phyloP scores from a whole-genome alignment of 2,329 filamentous ascomycete genomes.

The Colletotrichum eremochloae region DNA sequence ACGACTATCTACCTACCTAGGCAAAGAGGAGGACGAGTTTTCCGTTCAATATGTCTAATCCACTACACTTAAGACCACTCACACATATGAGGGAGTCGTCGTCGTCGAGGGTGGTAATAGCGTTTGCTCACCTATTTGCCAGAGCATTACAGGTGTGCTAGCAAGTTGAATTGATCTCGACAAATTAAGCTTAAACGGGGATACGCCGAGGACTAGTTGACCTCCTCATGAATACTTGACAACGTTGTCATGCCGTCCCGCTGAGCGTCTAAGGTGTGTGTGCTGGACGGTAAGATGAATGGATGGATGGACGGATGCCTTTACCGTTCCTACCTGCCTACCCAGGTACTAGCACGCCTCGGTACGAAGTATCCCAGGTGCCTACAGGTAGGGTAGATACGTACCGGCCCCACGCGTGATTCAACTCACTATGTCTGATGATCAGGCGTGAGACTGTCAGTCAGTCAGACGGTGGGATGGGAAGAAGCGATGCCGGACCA shows the following conservation, averaged over 20 bases:
- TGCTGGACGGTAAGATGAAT: background rate
- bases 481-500: background rate
- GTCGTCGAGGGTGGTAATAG: background rate
- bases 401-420: background rate
- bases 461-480: background rate
- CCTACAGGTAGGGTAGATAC: background rate
- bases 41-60: background rate
- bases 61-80: background rate
- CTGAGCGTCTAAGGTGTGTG: background rate
- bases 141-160: slow-evolving; percentile 27
- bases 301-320: background rate
- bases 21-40: background rate
- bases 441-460: slow-evolving; percentile 4
- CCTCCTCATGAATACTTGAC: background rate
- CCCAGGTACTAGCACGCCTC: too few species aligned
- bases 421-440: slow-evolving; percentile 4
- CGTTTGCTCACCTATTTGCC: slow-evolving; percentile 19
- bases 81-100: background rate
- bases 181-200: slow-evolving; percentile 40
- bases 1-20: background rate
- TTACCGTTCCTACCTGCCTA: slow-evolving; percentile 1
- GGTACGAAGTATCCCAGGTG: too few species aligned
- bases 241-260: slow-evolving; percentile 14
- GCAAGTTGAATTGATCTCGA: slow-evolving; percentile 6
- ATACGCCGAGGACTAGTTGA: slow-evolving; percentile 17